Evolutionary conservation across 2,329 filamentous ascomycete species (phyloP), one percentile per base, ranked within the genome.

Genomic region (Diplocarpon mali): DNA sequence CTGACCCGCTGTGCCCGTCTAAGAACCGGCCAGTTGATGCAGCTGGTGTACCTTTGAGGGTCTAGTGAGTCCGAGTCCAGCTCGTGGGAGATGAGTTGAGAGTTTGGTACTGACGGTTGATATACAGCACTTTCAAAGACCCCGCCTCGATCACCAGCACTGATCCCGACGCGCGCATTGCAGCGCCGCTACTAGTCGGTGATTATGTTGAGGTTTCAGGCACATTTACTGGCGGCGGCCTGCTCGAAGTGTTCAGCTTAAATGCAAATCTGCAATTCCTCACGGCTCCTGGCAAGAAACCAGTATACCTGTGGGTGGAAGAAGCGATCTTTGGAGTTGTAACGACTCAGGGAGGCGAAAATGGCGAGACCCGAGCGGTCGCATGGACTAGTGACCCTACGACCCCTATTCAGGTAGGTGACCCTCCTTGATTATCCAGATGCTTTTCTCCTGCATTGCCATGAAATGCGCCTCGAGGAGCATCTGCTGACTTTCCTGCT

Each of bases 191-290:
- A 35, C 52, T 61, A 15, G 55, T 58, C 2, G 66, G 66, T 1
- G 66, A 69, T 48, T 68, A 62, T 40, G 59, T 69, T 42, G 60
- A 64, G 9, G 66, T 62, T 43, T 59, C 62, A 17, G 66, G 65
- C 16, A 54, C 65, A 24, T 56, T 56, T 12, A 53, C 49, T 17
- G 53, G 50, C 7, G 55, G 52, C 14, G 59, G 63, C 32, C 60
- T 67, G 14, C 30, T 44, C 6, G 54, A 64, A 14, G 64, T 60
- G 12, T 65, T 63, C 36, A 57, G 54, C 11, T 60, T 68, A 13
- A 57, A 60, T 1, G 64, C 62, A 40, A 68, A 64, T 39, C 62
- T 67, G 9, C 64, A 65, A 38, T 64, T 68, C 16, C 48, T 44
- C 20, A 53, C 50, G 39, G 57, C 49, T 42, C 63, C 49, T 40